These are phyloP conservation scores for Trypanosoma platydactyli DNA, from an alignment of 208 protist genomes.

Conservation along the genomic window DNA sequence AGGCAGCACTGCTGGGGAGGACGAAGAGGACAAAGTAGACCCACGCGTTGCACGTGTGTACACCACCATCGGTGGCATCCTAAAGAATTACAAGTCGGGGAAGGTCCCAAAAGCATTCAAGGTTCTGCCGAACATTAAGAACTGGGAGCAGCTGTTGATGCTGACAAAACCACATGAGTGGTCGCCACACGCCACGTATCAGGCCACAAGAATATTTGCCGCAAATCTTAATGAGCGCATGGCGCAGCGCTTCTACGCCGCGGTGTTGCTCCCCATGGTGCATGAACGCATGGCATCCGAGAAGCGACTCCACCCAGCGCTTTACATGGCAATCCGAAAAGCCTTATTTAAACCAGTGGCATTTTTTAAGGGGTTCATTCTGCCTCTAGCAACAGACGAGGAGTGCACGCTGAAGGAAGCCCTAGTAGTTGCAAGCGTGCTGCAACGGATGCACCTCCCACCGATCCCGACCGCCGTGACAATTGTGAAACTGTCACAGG, in stretches of 20 bases:
- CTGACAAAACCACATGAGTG: slow-evolving; percentile 95
- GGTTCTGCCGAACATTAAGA: slow-evolving; percentile 95
- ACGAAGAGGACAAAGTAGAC: slow-evolving; percentile 56
- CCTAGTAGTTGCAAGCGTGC: slow-evolving; percentile 92
- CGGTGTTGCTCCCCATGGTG: slow-evolving; percentile 97
- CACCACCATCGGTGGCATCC: slow-evolving; percentile 92
- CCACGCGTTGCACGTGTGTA: slow-evolving; percentile 89
- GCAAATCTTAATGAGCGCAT: slow-evolving; percentile 96
- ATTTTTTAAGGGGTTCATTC: slow-evolving; percentile 99
- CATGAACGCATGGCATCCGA: slow-evolving; percentile 75
- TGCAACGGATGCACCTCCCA: slow-evolving; percentile 92
- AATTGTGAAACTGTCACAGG: slow-evolving; percentile 93
- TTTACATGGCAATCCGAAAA: slow-evolving; percentile 98
- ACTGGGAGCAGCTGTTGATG: slow-evolving; percentile 98
- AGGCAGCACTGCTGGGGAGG: slow-evolving; percentile 11
- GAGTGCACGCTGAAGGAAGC: slow-evolving; percentile 96
- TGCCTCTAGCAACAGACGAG: slow-evolving; percentile 95
- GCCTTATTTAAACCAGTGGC: slow-evolving; percentile 98
- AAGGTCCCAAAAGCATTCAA: slow-evolving; percentile 99
- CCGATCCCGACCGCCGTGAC: slow-evolving; percentile 91
- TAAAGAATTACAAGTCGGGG: slow-evolving; percentile 96
- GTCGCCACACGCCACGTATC: slow-evolving; percentile 95
- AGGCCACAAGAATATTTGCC: slow-evolving; percentile 96
- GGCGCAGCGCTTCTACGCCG: slow-evolving; percentile 96
- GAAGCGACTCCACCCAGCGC: slow-evolving; percentile 96